Conservation (phyloP, 2,329 filamentous ascomycete species). For the Alternaria brassicae region DNA sequence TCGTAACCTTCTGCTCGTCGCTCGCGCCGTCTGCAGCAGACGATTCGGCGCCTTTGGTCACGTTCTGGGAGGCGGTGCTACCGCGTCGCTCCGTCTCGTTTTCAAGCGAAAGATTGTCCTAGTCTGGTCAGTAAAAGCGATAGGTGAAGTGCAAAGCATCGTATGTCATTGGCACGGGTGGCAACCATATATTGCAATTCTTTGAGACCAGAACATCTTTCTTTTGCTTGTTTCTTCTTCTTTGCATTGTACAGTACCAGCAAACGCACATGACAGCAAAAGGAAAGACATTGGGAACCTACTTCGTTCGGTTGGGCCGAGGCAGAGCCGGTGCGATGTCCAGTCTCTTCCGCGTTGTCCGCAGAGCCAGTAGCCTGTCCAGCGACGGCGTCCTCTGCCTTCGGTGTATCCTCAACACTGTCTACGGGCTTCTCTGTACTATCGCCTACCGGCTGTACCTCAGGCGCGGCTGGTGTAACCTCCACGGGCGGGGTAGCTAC, state of each 20-base stretch:
- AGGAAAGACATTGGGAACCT: conserved; percentile 22
- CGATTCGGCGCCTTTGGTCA: conserved; percentile 26
- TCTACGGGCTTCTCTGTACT: conserved; percentile 38
- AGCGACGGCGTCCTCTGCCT: conserved; percentile 16
- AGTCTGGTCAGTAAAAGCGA: conserved; percentile 23
- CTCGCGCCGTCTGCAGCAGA: conserved; percentile 25
- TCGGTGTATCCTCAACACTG: conserved; percentile 36
- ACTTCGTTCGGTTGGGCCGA: conserved; percentile 34
- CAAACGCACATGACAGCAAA: conserved; percentile 4
- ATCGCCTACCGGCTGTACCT: conserved; percentile 28
- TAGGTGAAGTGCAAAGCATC: conserved; percentile 11
- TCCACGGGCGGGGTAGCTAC: conserved; percentile 37
- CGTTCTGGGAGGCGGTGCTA: conserved; percentile 26
- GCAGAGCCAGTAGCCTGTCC: conserved; percentile 19
- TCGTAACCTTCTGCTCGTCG: conserved; percentile 26
- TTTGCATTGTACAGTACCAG: conserved; percentile 12
- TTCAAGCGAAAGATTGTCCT: conserved; percentile 25
- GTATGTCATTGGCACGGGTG: conserved; percentile 31
- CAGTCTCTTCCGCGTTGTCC: conserved; percentile 20
- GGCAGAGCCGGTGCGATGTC: conserved; percentile 27
- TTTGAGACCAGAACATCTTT: conserved; percentile 13
- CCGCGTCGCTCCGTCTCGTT: conserved; percentile 23
- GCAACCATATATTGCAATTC: conserved; percentile 30
- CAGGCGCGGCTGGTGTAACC: conserved; percentile 27
- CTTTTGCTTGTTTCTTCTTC: conserved; percentile 4